Conservation (phyloP, 805 yeast species). For the Candida glaebosa region DNA sequence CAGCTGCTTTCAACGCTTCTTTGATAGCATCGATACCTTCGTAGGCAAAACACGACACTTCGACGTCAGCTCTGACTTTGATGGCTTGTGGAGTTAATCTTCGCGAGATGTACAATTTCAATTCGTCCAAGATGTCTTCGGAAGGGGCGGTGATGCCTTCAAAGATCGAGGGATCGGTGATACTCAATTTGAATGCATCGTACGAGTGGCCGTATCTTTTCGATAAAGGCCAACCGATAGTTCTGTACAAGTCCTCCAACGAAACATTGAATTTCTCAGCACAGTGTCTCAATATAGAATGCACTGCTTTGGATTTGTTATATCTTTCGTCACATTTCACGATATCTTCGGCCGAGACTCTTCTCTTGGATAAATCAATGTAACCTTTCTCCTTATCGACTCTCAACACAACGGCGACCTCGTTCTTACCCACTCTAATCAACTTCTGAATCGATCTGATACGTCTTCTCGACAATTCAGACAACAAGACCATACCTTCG, state of each 20-base stretch:
- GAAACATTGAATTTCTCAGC: slow-evolving; percentile 93
- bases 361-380: slow-evolving; percentile 94
- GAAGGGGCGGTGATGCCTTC: slow-evolving; percentile 74
- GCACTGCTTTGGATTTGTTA: slow-evolving; percentile 95
- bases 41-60: slow-evolving; percentile 93
- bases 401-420: slow-evolving; percentile 95
- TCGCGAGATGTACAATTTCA: slow-evolving; percentile 81
- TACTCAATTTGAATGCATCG: slow-evolving; percentile 94
- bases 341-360: slow-evolving; percentile 97
- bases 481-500: slow-evolving; percentile 96
- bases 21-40: slow-evolving; percentile 98
- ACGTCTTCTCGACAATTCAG: slow-evolving; percentile 97
- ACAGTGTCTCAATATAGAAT: slow-evolving; percentile 96
- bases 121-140: slow-evolving; percentile 73
- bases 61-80: slow-evolving; percentile 97
- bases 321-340: slow-evolving; percentile 96
- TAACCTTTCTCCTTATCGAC: slow-evolving; percentile 99
- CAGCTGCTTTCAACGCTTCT: slow-evolving; percentile 83
- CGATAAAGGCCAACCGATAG: slow-evolving; percentile 97
- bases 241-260: slow-evolving; percentile 79
- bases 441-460: slow-evolving; percentile 96
- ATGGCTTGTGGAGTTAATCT: slow-evolving; percentile 98
- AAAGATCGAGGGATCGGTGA: slow-evolving; percentile 86
- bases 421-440: slow-evolving; percentile 97
- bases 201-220: slow-evolving; percentile 94